phyloP scores from a whole-genome alignment of 345 rosid species.

The Noccaea caerulescens region DNA sequence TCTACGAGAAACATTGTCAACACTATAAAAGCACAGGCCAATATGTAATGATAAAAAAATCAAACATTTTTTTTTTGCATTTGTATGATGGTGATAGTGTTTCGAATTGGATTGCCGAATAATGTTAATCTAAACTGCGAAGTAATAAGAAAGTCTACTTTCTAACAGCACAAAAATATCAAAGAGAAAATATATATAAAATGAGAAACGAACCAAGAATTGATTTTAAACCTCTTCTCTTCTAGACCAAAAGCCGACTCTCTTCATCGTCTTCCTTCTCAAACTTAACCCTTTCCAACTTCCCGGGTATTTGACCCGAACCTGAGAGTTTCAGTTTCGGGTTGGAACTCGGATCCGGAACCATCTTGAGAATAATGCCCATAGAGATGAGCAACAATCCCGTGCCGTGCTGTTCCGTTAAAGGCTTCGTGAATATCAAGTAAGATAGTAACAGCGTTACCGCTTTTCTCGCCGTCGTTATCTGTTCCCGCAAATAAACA shows the following conservation, averaged over 20 bases:
- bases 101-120: conserved; percentile 12
- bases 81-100: background rate
- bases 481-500: conserved; percentile 44
- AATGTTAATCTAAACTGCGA: conserved; percentile 1
- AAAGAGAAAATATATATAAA: background rate
- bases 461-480: conserved; percentile 87
- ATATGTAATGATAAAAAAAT: background rate
- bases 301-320: conserved; percentile 25
- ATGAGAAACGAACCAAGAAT: conserved; percentile 22
- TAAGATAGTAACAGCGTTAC: conserved; percentile 74
- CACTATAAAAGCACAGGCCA: background rate
- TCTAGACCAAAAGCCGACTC: conserved; percentile 55
- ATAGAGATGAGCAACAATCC: conserved; percentile 77
- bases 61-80: conserved; percentile 8
- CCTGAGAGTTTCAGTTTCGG: conserved; percentile 24
- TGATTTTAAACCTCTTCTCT: background rate
- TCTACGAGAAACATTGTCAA: background rate
- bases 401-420: conserved; percentile 78
- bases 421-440: conserved; percentile 86
- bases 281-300: conserved; percentile 27
- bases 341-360: conserved; percentile 59
- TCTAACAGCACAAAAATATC: conserved; percentile 6
- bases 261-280: conserved; percentile 54
- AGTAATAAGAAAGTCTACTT: background rate
- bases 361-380: conserved; percentile 82